Conservation (phyloP, 2,329 filamentous ascomycete species). For the Monilinia fructigena region DNA sequence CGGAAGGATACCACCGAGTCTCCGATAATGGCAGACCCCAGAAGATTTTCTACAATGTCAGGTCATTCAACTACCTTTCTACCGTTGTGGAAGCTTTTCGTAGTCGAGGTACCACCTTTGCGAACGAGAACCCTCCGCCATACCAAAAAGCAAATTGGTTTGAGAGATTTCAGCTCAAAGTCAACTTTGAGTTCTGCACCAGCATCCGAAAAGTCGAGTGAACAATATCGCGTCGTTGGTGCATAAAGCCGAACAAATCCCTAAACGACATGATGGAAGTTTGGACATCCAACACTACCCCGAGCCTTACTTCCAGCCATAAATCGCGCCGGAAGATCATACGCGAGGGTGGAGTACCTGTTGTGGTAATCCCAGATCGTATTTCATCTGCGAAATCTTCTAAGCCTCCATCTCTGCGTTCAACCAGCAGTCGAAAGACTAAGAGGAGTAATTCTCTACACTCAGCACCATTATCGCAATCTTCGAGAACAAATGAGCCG, state of each 20-base stretch:
- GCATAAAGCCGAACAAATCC: conserved; percentile 32
- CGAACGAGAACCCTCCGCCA: conserved; percentile 58
- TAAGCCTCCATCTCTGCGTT: conserved; percentile 57
- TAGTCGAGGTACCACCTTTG: conserved; percentile 52
- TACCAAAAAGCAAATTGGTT: conserved; percentile 53
- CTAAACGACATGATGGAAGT: conserved; percentile 41
- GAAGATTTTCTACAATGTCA: conserved; percentile 55
- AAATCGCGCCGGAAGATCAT: conserved; percentile 58
- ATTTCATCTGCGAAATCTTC: conserved; percentile 50
- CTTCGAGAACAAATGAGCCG: conserved; percentile 46
- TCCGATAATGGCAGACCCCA: conserved; percentile 42
- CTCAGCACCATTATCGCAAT: conserved; percentile 48
- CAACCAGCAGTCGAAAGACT: conserved; percentile 58
- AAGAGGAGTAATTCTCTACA: conserved; percentile 53
- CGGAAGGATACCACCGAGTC: conserved; percentile 29
- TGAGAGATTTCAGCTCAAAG: conserved; percentile 48
- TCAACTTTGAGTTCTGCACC: conserved; percentile 44
- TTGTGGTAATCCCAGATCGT: conserved; percentile 61
- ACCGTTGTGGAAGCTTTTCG: conserved; percentile 58
- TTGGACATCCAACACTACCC: conserved; percentile 49
- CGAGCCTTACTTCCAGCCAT: conserved; percentile 52
- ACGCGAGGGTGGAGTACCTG: conserved; percentile 60
- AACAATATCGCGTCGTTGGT: conserved; percentile 34
- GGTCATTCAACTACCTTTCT: conserved; percentile 54
- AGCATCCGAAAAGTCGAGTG: conserved; percentile 42